These are phyloP conservation scores for Acanthamoeba royreba DNA, from an alignment of 208 protist species.

Conservation along the genomic window DNA sequence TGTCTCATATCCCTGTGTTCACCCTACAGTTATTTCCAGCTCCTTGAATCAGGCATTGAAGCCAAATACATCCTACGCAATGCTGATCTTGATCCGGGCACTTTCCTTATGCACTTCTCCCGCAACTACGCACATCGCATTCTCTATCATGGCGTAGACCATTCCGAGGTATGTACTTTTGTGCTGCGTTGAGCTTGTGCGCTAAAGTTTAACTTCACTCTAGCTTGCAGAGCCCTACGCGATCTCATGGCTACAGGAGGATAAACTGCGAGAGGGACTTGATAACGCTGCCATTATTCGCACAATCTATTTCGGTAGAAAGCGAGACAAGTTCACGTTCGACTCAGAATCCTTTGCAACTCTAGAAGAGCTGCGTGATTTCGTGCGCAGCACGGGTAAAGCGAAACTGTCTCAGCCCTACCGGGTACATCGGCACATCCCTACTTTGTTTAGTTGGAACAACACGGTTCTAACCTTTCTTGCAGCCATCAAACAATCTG, in stretches of 20 bases:
- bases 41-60: background rate
- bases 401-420: background rate
- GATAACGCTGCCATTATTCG: background rate
- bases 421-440: background rate
- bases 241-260: background rate
- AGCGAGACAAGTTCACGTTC: background rate
- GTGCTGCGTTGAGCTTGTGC: background rate
- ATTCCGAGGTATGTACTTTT: background rate
- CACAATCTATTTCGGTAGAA: background rate
- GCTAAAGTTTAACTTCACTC: background rate
- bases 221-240: background rate
- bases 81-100: background rate
- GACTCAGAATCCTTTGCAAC: background rate
- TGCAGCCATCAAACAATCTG: background rate
- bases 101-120: background rate
- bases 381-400: background rate
- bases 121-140: background rate
- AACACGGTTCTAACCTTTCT: too few species aligned
- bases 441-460: background rate
- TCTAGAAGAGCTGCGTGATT: background rate
- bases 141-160: background rate
- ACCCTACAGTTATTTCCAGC: constrained; percentile 22
- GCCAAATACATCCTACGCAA: background rate
- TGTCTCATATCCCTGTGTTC: background rate
- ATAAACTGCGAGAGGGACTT: background rate